Base-by-base conservation (phyloP, 306 rosid genomes). In the Malus asiatica region DNA sequence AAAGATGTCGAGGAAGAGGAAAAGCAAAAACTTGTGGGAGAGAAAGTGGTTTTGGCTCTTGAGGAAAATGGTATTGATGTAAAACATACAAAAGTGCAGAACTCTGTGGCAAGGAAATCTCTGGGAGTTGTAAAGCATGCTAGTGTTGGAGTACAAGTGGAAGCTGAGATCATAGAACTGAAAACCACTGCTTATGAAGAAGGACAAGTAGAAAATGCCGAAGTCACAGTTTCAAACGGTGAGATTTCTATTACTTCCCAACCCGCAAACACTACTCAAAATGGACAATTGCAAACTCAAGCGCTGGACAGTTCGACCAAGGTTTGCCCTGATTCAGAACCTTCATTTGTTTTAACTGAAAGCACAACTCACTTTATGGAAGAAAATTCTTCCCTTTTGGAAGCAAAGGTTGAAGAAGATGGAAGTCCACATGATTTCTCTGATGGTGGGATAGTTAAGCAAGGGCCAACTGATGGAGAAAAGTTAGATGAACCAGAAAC, bases 401-500 rank as follows among this genome's bases (percentile, higher is more conserved):
- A 77, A 60, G 81, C 80, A 25, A 81, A 75, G 64, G 57, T 75
- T 20, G 69, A 67, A 35, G 85, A 74, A 45, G 84, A 70, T 75
- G 87, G 85, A 75, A 82, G 79, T 44, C 76, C 82, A 32, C 57
- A 62, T 45, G 89, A 89, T 70, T 58, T 48, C 38, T 61, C 76
- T 29, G 61, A 68, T 65, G 84, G 66, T 57, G 53, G 82, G 42
- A 40, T 58, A 57, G 66, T 76, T 74, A 74, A 87, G 74, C 44
- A 84, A 62, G 78, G 30, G 30, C 74, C 78, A 55, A 64, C 78
- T 68, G 96, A 89, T 64, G 93, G 73, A 68, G 96, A 89, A 83
- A 92, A 89, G 73, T 89, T 84, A 78, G 93, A 89, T 51, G 97
- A 87, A 70, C 82, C 64, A 32, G 97, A 92, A 82, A 61, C 86